Evolutionary conservation across 768 basidiomycete species (phyloP).

Genomic region (Xerocomus potaroensis): DNA sequence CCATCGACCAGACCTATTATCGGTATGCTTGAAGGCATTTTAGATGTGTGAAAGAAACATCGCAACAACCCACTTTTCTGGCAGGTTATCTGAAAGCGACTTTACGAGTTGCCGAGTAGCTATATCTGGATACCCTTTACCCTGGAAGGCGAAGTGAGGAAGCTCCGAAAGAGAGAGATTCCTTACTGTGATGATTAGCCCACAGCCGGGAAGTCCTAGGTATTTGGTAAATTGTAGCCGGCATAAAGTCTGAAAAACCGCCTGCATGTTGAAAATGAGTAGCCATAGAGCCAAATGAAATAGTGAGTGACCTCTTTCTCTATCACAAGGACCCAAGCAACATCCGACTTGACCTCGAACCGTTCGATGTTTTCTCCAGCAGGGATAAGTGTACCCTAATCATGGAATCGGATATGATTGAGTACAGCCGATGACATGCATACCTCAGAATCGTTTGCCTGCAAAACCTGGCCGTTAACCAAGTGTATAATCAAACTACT

Average conservation of each 20-base stretch:
- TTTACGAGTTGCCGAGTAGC: conserved; percentile 84
- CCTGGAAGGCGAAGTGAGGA: conserved; percentile 43
- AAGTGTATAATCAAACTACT: conserved; percentile 57
- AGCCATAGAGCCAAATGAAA: not conserved
- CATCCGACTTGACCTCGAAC: conserved; percentile 49
- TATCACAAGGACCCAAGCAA: conserved; percentile 79
- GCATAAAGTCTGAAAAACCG: conserved; percentile 89
- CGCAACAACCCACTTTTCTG: conserved; percentile 43
- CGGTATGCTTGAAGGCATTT: conserved; percentile 51
- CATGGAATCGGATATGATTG: not conserved
- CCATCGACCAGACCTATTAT: conserved; percentile 81
- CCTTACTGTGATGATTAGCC: conserved; percentile 73
- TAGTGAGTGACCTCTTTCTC: conserved; percentile 79
- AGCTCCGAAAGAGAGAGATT: not conserved
- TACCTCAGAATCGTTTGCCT: conserved; percentile 58
- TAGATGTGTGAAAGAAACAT: not conserved
- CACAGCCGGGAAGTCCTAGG: conserved; percentile 51
- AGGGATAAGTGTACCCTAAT: conserved; percentile 74
- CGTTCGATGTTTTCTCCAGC: conserved; percentile 64
- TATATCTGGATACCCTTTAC: conserved; percentile 95
- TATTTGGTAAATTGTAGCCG: conserved; percentile 48
- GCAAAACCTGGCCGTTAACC: conserved; percentile 47
- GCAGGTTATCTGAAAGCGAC: conserved; percentile 63
- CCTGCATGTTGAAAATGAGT: conserved; percentile 43
- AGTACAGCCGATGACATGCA: not conserved